Evolutionary conservation across 768 basidiomycete species (phyloP).

Genomic region (Lactarius quietus): DNA sequence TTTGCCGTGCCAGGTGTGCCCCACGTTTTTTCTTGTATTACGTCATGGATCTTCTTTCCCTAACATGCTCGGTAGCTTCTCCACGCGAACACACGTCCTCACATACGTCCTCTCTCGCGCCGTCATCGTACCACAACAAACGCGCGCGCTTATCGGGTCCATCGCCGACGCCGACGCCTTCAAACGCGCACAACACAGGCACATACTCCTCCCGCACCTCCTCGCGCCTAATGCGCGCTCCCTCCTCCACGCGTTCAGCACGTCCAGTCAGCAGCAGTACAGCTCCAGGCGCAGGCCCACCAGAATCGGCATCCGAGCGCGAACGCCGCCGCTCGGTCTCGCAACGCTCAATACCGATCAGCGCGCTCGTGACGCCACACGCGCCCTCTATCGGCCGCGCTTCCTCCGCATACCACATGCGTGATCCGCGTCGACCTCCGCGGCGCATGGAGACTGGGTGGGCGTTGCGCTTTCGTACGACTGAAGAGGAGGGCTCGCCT

Average conservation of each 20-base stretch:
- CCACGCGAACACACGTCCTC: conserved; percentile 28
- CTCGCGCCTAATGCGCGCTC: conserved; percentile 28
- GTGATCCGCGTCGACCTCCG: conserved; percentile 67
- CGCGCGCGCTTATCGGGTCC: conserved; percentile 55
- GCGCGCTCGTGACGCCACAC: conserved; percentile 72
- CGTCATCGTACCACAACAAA: conserved; percentile 71
- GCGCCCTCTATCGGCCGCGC: conserved; percentile 60
- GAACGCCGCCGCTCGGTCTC: conserved; percentile 42
- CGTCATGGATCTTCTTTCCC: conserved; percentile 18
- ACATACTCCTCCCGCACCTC: conserved; percentile 41
- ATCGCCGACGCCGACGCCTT: conserved; percentile 35
- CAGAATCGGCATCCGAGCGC: conserved; percentile 12
- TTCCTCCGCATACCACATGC: conserved; percentile 66
- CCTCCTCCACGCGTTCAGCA: conserved; percentile 32
- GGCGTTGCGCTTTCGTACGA: conserved; percentile 54
- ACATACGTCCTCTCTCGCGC: conserved; percentile 49
- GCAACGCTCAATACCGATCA: conserved; percentile 73
- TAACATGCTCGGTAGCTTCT: conserved; percentile 27
- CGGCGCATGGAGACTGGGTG: conserved; percentile 58
- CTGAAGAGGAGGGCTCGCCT: conserved; percentile 49
- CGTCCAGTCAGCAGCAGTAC: conserved; percentile 16
- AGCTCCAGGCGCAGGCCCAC: background rate
- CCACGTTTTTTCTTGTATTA: conserved; percentile 17
- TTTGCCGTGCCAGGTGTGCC: conserved; percentile 59
- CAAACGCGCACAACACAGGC: conserved; percentile 44